phyloP scores from a whole-genome alignment of 106 monocot species.

The Posidonia australis region DNA sequence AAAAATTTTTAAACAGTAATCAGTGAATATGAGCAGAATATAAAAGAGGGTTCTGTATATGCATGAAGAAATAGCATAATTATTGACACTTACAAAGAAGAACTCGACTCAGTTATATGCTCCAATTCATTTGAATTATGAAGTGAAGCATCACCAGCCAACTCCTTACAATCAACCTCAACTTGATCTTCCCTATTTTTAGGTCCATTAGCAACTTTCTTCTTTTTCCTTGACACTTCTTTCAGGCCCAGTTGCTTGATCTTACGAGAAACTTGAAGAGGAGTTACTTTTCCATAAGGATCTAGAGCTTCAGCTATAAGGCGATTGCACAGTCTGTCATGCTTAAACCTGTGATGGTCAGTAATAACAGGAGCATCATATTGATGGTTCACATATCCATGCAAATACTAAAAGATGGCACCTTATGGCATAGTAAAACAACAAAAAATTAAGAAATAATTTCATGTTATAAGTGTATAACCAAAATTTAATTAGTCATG shows the following conservation, averaged over 20 bases:
- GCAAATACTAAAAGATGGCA: too few species aligned
- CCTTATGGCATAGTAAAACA: background rate
- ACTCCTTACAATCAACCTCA: background rate
- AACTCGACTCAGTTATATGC: too few species aligned
- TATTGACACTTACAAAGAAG: too few species aligned
- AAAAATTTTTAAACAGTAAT: too few species aligned
- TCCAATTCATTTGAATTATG: background rate
- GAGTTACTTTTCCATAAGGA: slow-evolving; percentile 48
- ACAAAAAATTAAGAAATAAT: background rate
- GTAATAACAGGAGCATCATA: background rate
- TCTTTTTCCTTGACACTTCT: slow-evolving; percentile 26
- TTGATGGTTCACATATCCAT: background rate
- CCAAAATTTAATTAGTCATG: background rate
- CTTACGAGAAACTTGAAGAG: slow-evolving; percentile 48
- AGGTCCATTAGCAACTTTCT: background rate
- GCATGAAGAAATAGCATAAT: too few species aligned
- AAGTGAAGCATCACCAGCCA: background rate
- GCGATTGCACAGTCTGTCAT: slow-evolving; percentile 42
- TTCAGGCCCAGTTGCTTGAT: slow-evolving; percentile 58
- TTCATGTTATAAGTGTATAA: background rate
- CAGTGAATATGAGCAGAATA: too few species aligned
- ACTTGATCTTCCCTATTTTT: slow-evolving; percentile 11
- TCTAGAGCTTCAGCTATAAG: slow-evolving; percentile 63
- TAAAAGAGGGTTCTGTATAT: too few species aligned
- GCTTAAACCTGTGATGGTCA: slow-evolving; percentile 42